Base-by-base conservation (phyloP, 2,329 filamentous ascomycete species). In the Keithomyces neogunnii region DNA sequence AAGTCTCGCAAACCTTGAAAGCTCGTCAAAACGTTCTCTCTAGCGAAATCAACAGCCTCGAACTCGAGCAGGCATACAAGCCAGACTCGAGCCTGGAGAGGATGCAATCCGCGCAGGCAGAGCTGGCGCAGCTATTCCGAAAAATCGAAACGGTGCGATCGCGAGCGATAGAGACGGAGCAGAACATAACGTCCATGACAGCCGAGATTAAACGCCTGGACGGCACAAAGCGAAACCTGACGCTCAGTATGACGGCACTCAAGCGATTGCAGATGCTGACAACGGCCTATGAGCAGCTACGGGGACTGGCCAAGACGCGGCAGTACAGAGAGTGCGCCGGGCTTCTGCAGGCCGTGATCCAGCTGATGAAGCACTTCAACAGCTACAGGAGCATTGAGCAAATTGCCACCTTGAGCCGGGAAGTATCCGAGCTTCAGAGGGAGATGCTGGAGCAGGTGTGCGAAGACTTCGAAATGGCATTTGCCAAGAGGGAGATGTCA, bases 191-290 rank as follows among this genome's bases (percentile, higher is more conserved):
- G 45, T 90, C 90, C 59, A 99, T 99, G 93, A 99, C 93, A 55
- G 90, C 93, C 53, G 93, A 99, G 64, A 99, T 99, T 68, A 99
- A 99, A 74, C 85, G 92, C 59, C 78, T 99, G 57, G 93, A 99
- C 70, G 88, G 88, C 68, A 96, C 93, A 38, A 99, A 99, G 75
- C 86, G 86, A 68, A 99, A 99, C 69, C 77, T 99, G 55, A 96
- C 93, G 8, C 78, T 95, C 50, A 96, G 90, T 58, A 99, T 99
- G 93, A 99, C 93, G 43, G 92, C 92, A 28, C 75, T 99, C 62
- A 99, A 99, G 74, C 81, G 93, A 45, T 77, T 99, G 60, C 93
- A 99, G 76, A 99, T 99, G 93, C 74, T 99, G 65, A 97, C 93
- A 4, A 97, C 93, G 3, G 93, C 93, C n/a, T 99, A 97, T 70